Conservation (phyloP, 2,329 filamentous ascomycete species). For the Diaporthe vexans region DNA sequence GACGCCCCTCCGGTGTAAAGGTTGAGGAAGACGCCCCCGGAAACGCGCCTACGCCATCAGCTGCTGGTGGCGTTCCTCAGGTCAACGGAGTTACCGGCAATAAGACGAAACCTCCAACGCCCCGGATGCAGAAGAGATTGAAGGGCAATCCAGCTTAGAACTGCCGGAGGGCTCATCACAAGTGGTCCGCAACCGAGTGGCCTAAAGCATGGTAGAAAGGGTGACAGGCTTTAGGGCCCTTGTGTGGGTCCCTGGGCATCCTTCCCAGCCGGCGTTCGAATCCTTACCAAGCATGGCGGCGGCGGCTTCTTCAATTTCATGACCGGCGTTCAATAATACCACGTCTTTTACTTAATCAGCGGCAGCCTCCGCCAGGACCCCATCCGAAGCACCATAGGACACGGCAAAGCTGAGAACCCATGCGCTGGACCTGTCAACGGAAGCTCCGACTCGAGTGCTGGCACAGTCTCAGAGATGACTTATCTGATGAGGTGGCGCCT, state of each 20-base stretch:
- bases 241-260: slow-evolving; percentile 1
- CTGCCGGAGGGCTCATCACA: background rate
- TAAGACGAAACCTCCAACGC: slow-evolving; percentile 69
- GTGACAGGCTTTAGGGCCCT: slow-evolving; percentile 2
- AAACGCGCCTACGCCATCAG: slow-evolving; percentile 62
- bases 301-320: slow-evolving; percentile 9
- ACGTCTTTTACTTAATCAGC: slow-evolving; percentile 9
- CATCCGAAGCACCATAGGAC: background rate
- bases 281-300: slow-evolving; percentile 36
- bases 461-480: background rate
- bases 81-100: slow-evolving; percentile 65
- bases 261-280: slow-evolving; percentile 36
- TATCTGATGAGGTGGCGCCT: background rate
- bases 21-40: slow-evolving; percentile 66
- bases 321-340: slow-evolving; percentile 14
- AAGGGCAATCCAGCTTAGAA: slow-evolving; percentile 58
- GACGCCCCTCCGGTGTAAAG: slow-evolving; percentile 70
- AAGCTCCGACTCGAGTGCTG: background rate
- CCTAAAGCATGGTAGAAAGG: background rate
- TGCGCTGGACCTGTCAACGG: background rate
- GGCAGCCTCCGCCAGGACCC: slow-evolving; percentile 12
- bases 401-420: background rate
- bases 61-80: slow-evolving; percentile 56
- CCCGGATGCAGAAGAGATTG: slow-evolving; percentile 67
- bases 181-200: background rate